Conservation (phyloP, 2,329 filamentous ascomycete species). For the Diaporthe sp. region DNA sequence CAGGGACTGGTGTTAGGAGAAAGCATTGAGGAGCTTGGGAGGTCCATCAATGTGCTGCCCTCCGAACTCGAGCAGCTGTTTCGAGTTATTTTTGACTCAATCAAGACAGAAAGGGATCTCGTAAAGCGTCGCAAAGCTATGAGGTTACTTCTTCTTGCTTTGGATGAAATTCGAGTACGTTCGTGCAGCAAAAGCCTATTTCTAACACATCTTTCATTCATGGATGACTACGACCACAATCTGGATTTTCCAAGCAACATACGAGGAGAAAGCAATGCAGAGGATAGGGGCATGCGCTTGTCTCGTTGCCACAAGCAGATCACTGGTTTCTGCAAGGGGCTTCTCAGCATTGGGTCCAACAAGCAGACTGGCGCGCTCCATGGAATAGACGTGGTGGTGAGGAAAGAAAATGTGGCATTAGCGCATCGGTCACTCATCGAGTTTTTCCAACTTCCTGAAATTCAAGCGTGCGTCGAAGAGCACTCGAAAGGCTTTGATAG, state of each 20-base stretch:
- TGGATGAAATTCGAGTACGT: background rate
- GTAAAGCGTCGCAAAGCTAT: conserved; percentile 7
- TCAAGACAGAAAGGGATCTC: background rate
- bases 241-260: background rate
- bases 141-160: background rate
- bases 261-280: fast-evolving
- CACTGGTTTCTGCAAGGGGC: background rate
- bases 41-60: conserved; percentile 36
- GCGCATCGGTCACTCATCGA: conserved; percentile 18
- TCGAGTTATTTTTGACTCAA: conserved; percentile 33
- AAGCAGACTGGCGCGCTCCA: too few species aligned
- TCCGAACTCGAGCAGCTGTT: conserved; percentile 37
- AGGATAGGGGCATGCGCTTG: background rate
- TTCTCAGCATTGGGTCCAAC: background rate
- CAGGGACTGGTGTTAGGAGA: conserved; percentile 36
- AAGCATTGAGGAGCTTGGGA: conserved; percentile 27
- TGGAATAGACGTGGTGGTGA: background rate
- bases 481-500: conserved; percentile 11
- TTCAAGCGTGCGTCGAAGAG: background rate
- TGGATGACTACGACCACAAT: conserved; percentile 17
- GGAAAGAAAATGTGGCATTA: background rate
- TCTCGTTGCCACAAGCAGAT: conserved; percentile 20
- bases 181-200: fast-evolving
- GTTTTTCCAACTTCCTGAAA: background rate
- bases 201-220: conserved; percentile 1